A percentile compares a stretch with the other conserved stretches of the same genome.
Evolutionary conservation across 2,329 filamentous ascomycete species (phyloP).

Genomic region (Pseudogymnoascus sp.): DNA sequence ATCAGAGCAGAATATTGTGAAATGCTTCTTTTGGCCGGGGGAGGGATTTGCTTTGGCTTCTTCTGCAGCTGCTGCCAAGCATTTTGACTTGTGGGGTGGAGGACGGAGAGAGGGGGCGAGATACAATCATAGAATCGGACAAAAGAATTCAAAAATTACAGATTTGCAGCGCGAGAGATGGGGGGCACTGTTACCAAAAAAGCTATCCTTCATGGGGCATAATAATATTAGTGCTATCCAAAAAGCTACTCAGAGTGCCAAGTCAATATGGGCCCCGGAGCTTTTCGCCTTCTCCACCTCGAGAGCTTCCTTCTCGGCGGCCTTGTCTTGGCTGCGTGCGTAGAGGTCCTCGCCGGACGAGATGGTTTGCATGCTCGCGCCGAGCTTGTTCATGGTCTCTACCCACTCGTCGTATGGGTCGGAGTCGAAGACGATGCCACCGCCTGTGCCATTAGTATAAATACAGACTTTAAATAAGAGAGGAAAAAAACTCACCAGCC

Average conservation of each 20-base stretch:
- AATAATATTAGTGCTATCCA: background rate
- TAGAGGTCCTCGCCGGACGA: constrained; percentile 63
- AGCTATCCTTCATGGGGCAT: background rate
- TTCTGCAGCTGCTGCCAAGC: background rate
- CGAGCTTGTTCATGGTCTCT: constrained; percentile 94
- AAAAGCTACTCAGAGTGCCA: constrained; percentile 11
- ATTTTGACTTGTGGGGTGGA: background rate
- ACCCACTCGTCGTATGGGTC: constrained; percentile 87
- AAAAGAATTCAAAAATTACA: background rate
- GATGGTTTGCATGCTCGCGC: constrained; percentile 83
- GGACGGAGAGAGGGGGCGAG: background rate
- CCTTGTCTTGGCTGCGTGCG: constrained; percentile 11
- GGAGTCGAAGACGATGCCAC: constrained; percentile 90
- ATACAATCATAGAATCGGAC: background rate
- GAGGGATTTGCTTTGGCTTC: background rate
- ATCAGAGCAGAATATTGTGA: constrained; percentile 42
- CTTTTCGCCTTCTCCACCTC: constrained; percentile 3
- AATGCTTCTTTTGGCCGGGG: constrained; percentile 31
- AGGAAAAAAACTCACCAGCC: constrained; percentile 39
- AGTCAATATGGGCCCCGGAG: constrained; percentile 18
- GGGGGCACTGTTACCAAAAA: background rate
- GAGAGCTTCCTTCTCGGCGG: constrained; percentile 4
- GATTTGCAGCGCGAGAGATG: background rate
- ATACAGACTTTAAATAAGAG: background rate
- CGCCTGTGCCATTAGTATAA: constrained; percentile 39